A percentile compares a stretch with the other conserved stretches of the same genome.
Conservation (phyloP, 768 basidiomycete genomes). For the Hygrophorus russula region DNA sequence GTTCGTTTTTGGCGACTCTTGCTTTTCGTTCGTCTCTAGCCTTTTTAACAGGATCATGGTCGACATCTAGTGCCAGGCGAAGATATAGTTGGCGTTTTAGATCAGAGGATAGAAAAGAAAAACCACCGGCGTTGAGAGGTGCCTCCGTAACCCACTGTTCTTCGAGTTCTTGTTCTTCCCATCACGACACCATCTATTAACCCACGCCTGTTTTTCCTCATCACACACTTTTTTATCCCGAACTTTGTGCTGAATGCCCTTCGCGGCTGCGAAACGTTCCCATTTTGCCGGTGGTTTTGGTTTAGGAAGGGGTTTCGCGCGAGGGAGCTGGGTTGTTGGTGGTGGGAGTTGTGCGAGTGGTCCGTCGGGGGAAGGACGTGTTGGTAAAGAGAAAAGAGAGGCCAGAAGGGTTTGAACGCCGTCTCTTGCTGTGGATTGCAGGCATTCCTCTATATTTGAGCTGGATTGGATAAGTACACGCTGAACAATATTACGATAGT, state of each 20-base stretch:
- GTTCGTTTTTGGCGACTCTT: conserved; percentile 75
- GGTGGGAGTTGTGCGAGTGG: conserved; percentile 75
- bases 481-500: not conserved
- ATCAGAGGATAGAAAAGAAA: not conserved
- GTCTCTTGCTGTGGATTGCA: conserved; percentile 68
- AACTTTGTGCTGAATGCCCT: conserved; percentile 78
- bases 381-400: conserved; percentile 76
- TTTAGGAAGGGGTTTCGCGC: conserved; percentile 88
- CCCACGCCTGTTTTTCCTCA: conserved; percentile 90
- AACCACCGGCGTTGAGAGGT: conserved; percentile 72
- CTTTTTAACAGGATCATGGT: conserved; percentile 67
- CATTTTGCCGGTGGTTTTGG: conserved; percentile 92
- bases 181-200: conserved; percentile 78
- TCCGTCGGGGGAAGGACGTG: conserved; percentile 62
- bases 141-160: conserved; percentile 90
- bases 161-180: conserved; percentile 85
- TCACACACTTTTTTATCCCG: conserved; percentile 85
- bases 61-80: conserved; percentile 41
- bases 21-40: conserved; percentile 74
- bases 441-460: conserved; percentile 68
- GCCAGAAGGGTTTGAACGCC: conserved; percentile 75
- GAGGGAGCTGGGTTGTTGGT: conserved; percentile 68
- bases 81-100: not conserved
- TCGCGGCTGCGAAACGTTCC: conserved; percentile 90
- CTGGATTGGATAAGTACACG: conserved; percentile 24